These are phyloP conservation scores for Paulownia fortunei DNA, from an alignment of 257 asterid genomes.

Conservation along the genomic window DNA sequence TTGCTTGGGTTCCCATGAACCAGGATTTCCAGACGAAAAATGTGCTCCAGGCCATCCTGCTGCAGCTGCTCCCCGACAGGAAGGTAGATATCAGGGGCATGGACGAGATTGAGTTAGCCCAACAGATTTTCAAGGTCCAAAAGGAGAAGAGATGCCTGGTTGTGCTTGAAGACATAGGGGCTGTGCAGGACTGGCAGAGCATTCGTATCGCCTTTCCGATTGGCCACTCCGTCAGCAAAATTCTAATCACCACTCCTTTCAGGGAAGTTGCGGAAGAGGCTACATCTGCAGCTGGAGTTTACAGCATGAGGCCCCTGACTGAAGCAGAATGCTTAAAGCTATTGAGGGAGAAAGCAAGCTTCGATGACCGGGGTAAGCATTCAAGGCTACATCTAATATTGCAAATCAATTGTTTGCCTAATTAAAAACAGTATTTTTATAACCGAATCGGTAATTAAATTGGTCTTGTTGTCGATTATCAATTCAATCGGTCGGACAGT, in stretches of 20 bases:
- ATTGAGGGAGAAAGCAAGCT: not conserved
- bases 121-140: not conserved
- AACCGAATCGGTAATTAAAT: no score
- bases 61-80: not conserved
- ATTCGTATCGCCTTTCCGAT: not conserved
- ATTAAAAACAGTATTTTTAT: no score
- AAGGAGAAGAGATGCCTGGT: not conserved
- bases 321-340: not conserved
- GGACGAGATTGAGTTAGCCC: conserved; percentile 8
- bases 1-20: conserved; percentile 21
- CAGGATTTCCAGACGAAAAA: conserved; percentile 6
- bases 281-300: not conserved
- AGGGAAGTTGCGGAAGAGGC: not conserved
- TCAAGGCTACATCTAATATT: no score
- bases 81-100: not conserved
- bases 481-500: no score
- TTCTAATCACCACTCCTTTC: conserved; percentile 21
- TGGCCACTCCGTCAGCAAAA: not conserved
- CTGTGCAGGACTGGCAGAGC: conserved; percentile 7
- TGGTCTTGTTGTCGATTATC: no score
- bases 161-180: conserved; percentile 14
- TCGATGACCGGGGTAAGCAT: not conserved
- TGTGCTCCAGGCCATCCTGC: conserved; percentile 6
- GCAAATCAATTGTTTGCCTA: no score
- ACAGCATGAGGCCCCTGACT: not conserved